These are phyloP conservation scores for Aspergillus tamarii DNA, from an alignment of 2,329 filamentous ascomycete species.

Conservation along the genomic window DNA sequence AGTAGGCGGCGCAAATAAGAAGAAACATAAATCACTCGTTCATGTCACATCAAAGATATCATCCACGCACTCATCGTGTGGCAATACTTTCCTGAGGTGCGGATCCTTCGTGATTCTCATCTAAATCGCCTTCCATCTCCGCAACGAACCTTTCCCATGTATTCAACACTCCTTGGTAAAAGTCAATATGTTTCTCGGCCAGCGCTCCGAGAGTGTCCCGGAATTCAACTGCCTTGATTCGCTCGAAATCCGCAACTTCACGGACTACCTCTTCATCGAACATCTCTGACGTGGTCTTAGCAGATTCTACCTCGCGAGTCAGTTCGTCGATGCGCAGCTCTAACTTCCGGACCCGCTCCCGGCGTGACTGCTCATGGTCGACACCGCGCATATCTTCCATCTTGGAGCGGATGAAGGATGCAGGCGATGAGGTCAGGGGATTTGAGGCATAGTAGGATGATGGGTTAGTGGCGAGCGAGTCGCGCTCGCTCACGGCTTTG, in stretches of 20 bases:
- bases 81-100: slow-evolving; percentile 24
- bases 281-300: slow-evolving; percentile 83
- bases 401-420: slow-evolving; percentile 86
- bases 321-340: slow-evolving; percentile 92
- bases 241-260: slow-evolving; percentile 91
- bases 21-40: slow-evolving; percentile 1
- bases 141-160: slow-evolving; percentile 90
- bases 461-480: slow-evolving; percentile 71
- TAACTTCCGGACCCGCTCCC: slow-evolving; percentile 84
- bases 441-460: slow-evolving; percentile 60
- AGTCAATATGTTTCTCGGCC: slow-evolving; percentile 82
- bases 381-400: slow-evolving; percentile 96
- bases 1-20: background rate
- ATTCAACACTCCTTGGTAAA: slow-evolving; percentile 77
- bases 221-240: slow-evolving; percentile 94
- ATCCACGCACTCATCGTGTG: slow-evolving; percentile 1
- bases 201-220: slow-evolving; percentile 81
- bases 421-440: slow-evolving; percentile 65
- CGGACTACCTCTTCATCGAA: slow-evolving; percentile 96
- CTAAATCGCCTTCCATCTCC: slow-evolving; percentile 74
- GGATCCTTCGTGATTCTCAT: slow-evolving; percentile 29
- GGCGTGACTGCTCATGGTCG: slow-evolving; percentile 88
- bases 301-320: slow-evolving; percentile 83
- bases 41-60: slow-evolving; percentile 2
- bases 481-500: slow-evolving; percentile 85